Base-by-base conservation (phyloP, 495 filamentous ascomycete species). In the Lasiosphaeria miniovina region DNA sequence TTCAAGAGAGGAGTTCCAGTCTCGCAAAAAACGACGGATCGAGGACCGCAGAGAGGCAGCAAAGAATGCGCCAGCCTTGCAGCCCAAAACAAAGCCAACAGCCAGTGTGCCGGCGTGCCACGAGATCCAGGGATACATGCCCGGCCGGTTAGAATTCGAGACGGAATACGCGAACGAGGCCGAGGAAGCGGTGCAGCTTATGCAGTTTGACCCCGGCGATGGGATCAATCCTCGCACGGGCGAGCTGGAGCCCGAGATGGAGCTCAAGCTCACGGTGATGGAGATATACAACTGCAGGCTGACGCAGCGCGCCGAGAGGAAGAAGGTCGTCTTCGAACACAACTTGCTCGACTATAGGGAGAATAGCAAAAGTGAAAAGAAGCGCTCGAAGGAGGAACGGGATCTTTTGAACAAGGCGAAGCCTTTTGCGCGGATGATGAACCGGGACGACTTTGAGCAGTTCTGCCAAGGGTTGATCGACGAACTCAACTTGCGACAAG, bases 121-220 rank as follows among this genome's bases (percentile, higher is more conserved):
- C 73, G 94, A 99, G 71, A 93, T 99, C 34, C 90, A 95, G 70
- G 94, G 94, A 4, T 99, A 96, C 73, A 99, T 99, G 94, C 94
- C 94, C 3, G 94, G 95, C 40, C 90, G 94, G 17, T 75, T 99
- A 59, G 94, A 99, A 69, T 99, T 98, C 67, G 94, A 99, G 79
- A 96, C 90, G 0, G 94, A 99, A 66, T 96, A 93, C 71, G 87
- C 92, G 67, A 98, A 99, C 72, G 95, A 98, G 65, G 94, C 95
- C 0, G 94, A 99, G 72, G 95, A 98, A 74, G 93, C 93, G 0
- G 95, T 99, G 11, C 94, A 98, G 71, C 88, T 94, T 58, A 96
- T 99, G 89, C 88, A 96, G 60, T 99, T 99, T 65, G 93, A 97
- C 53, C 92, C 94, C 2, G 94, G 94, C 12, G 93, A 96, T 66